These are phyloP conservation scores for Fusarium nematophilum DNA, from an alignment of 2,329 filamentous ascomycete genomes.

Conservation along the genomic window DNA sequence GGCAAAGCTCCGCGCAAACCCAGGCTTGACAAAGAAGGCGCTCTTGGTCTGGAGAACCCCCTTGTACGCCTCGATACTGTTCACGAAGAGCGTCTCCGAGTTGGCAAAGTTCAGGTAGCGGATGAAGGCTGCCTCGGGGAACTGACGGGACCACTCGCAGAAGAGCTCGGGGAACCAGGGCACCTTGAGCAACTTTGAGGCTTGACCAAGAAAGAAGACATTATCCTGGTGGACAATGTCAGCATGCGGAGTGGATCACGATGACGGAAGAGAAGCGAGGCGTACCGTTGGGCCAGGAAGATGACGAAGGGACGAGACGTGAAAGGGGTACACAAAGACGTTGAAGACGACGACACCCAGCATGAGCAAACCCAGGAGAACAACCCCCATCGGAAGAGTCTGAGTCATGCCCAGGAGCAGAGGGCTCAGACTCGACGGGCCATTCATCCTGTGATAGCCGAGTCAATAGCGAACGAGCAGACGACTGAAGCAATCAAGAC, in stretches of 20 bases:
- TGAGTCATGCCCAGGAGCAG: neutral
- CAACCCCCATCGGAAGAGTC: conserved; percentile 1
- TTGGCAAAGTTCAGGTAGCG: conserved; percentile 45
- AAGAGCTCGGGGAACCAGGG: conserved; percentile 45
- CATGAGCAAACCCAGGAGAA: neutral
- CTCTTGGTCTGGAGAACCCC: conserved; percentile 44
- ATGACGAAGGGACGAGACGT: conserved; percentile 56
- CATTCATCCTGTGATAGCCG: neutral
- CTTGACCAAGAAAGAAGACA: conserved; percentile 55
- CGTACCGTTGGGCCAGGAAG: conserved; percentile 57
- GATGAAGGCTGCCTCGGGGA: conserved; percentile 44
- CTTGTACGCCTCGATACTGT: conserved; percentile 41
- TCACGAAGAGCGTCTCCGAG: conserved; percentile 41
- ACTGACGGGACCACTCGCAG: conserved; percentile 44
- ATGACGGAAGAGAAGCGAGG: neutral
- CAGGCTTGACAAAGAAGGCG: conserved; percentile 43
- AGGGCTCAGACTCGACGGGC: neutral
- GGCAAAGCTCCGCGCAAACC: conserved; percentile 40
- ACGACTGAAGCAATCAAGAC: conserved; percentile 2
- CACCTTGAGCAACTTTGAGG: conserved; percentile 45
- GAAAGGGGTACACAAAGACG: conserved; percentile 55
- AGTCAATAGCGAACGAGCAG: neutral
- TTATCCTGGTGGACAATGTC: conserved; percentile 47
- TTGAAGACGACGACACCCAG: conserved; percentile 16
- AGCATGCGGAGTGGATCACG: neutral